Base-by-base conservation (phyloP, 1,284 basidiomycete genomes). In the Hemileia vastatrix region DNA sequence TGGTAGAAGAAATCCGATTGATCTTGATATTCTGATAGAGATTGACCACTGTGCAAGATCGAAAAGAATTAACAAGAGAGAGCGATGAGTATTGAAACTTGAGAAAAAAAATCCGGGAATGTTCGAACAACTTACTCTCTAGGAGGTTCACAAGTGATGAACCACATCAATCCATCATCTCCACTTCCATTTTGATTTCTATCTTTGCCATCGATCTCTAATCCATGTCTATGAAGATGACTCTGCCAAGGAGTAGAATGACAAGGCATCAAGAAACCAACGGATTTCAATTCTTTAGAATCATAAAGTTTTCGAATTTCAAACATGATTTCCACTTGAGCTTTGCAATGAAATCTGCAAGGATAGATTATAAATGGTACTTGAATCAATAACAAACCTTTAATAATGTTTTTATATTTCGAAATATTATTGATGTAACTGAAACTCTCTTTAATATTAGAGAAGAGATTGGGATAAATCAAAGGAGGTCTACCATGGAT, bases 241-340 rank as follows among this genome's bases (percentile, higher is more conserved):
- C 90, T 86, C 71, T 91, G 87, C 81, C 91, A 94, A 2, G 94
- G 94, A 0, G 88, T 91, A 18, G 91, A 95, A 77, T 99, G 95
- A 69, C 95, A 99, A 2, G 95, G 95, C 88, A 92, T 94, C 18
- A 97, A 77, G 66, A 90, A 86, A 1, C 88, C 91, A 13, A 95
- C 77, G 6, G 84, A 83, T 4, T 77, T 78, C 19, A 84, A 73
- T n/a, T 82, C 78, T n/a, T n/a, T n/a, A 18, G 77, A 68, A 19
- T 76, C 63, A 1, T 83, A 80, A 31, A 85, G 1, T 60, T 54
- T 1, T 50, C 68, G 19, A 66, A 77, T 21, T 65, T 68, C 67
- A 65, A 81, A 77, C 72, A 88, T 81, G 18, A 90, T 86, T 48
- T 79, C 78, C 56, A 92, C 83, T 66, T 93, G 91, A 5, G 84